These are phyloP conservation scores for Chaetomium strumarium DNA, from an alignment of 2,329 filamentous ascomycete species.

Conservation along the genomic window DNA sequence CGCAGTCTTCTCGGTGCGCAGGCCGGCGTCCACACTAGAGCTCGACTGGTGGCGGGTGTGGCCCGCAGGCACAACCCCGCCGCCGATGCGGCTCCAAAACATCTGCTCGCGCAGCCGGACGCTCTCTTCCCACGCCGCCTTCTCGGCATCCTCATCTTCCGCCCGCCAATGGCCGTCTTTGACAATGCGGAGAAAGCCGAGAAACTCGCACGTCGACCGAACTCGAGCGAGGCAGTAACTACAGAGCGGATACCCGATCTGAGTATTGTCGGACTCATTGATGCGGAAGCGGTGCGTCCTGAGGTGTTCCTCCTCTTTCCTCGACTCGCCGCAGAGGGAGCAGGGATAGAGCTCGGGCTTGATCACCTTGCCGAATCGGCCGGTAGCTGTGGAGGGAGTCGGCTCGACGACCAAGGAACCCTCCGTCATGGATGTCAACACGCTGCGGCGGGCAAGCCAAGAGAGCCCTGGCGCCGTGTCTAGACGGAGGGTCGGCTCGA, in stretches of 20 bases:
- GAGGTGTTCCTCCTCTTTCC: slow-evolving; percentile 63
- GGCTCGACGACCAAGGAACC: slow-evolving; percentile 87
- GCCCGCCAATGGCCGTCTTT: slow-evolving; percentile 88
- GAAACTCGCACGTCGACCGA: slow-evolving; percentile 84
- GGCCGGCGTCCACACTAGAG: slow-evolving; percentile 18
- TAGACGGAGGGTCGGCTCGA: slow-evolving; percentile 86
- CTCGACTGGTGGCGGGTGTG: slow-evolving; percentile 25
- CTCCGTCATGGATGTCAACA: slow-evolving; percentile 75
- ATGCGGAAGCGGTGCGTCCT: slow-evolving; percentile 85
- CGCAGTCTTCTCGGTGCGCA: slow-evolving; percentile 23
- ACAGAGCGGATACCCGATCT: slow-evolving; percentile 77
- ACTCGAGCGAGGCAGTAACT: slow-evolving; percentile 79
- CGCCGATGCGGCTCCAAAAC: slow-evolving; percentile 93
- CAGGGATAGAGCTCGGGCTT: slow-evolving; percentile 62
- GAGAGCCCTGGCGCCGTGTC: slow-evolving; percentile 87
- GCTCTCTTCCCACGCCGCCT: slow-evolving; percentile 89
- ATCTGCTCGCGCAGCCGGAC: slow-evolving; percentile 85
- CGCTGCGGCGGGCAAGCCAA: slow-evolving; percentile 83
- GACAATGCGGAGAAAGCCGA: slow-evolving; percentile 84
- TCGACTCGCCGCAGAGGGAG: slow-evolving; percentile 79
- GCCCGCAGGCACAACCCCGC: slow-evolving; percentile 71
- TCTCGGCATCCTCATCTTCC: slow-evolving; percentile 77
- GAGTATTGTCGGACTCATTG: slow-evolving; percentile 78
- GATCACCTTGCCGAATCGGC: slow-evolving; percentile 41
- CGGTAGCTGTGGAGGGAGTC: slow-evolving; percentile 50